These are phyloP conservation scores for Kodamaea hsintzibuensis DNA, from an alignment of 805 yeast species.

Conservation along the genomic window DNA sequence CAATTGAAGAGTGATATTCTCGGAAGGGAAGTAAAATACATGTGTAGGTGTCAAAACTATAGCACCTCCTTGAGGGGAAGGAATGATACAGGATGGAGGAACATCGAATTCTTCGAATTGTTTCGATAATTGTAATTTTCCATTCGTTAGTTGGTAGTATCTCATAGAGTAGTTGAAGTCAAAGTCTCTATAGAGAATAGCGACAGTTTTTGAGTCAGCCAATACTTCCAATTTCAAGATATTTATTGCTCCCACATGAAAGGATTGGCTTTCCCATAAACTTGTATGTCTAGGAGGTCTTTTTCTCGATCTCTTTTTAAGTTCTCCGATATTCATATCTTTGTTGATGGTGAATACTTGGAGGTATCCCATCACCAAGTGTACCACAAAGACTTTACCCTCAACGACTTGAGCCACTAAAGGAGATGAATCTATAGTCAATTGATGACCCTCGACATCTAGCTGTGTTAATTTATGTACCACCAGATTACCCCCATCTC, in stretches of 20 bases:
- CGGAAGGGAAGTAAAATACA: conserved; percentile 30
- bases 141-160: conserved; percentile 20
- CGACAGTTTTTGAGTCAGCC: conserved; percentile 16
- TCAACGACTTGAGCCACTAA: conserved; percentile 14
- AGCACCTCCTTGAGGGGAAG: conserved; percentile 25
- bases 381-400: conserved; percentile 19
- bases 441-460: conserved; percentile 24
- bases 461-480: conserved; percentile 12
- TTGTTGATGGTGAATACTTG: conserved; percentile 7
- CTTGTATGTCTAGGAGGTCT: not conserved
- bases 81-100: conserved; percentile 29
- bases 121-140: conserved; percentile 13
- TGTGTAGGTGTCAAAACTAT: conserved; percentile 27
- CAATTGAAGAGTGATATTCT: conserved; percentile 12
- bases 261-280: conserved; percentile 11
- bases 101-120: conserved; percentile 32
- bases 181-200: conserved; percentile 35
- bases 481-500: not conserved
- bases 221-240: conserved; percentile 18
- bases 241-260: conserved; percentile 21
- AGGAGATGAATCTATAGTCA: conserved; percentile 23
- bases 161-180: conserved; percentile 34
- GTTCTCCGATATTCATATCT: not conserved
- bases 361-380: conserved; percentile 14
- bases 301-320: not conserved